These are phyloP conservation scores for Diddensiella santjacobensis DNA, from an alignment of 805 yeast genomes.

Conservation along the genomic window DNA sequence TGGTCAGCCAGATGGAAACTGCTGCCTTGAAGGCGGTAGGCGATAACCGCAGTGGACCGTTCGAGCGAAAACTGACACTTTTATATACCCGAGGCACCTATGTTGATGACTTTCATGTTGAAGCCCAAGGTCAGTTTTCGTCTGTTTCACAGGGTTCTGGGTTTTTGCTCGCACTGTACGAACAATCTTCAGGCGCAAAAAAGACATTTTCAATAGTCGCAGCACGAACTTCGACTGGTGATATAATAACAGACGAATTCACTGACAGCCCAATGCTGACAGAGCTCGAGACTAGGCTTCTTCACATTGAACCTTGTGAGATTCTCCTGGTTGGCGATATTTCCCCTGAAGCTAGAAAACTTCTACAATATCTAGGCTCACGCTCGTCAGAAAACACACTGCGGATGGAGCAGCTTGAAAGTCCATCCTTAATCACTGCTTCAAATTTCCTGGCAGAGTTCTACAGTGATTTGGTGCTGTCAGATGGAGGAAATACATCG, in stretches of 20 bases:
- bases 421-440: not conserved
- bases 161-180: constrained; percentile 25
- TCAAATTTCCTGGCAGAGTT: constrained; percentile 4
- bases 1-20: constrained; percentile 81
- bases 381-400: constrained; percentile 1
- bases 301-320: constrained; percentile 76
- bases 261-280: constrained; percentile 53
- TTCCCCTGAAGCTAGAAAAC: constrained; percentile 34
- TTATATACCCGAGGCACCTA: constrained; percentile 83
- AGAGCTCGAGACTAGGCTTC: constrained; percentile 68
- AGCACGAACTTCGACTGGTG: constrained; percentile 71
- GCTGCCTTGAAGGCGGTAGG: constrained; percentile 62
- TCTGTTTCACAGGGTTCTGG: constrained; percentile 16
- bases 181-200: constrained; percentile 14
- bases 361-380: constrained; percentile 17
- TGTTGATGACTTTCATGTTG: constrained; percentile 52
- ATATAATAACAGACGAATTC: constrained; percentile 68
- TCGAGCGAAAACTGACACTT: constrained; percentile 63
- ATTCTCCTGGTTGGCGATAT: constrained; percentile 47
- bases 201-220: constrained; percentile 49
- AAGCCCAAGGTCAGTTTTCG: not conserved
- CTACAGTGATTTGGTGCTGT: constrained; percentile 1
- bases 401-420: constrained; percentile 3
- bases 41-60: constrained; percentile 52
- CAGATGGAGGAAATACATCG: constrained; percentile 1